These are phyloP conservation scores for Lathyrus oleraceus DNA, from an alignment of 306 rosid genomes.

Conservation along the genomic window DNA sequence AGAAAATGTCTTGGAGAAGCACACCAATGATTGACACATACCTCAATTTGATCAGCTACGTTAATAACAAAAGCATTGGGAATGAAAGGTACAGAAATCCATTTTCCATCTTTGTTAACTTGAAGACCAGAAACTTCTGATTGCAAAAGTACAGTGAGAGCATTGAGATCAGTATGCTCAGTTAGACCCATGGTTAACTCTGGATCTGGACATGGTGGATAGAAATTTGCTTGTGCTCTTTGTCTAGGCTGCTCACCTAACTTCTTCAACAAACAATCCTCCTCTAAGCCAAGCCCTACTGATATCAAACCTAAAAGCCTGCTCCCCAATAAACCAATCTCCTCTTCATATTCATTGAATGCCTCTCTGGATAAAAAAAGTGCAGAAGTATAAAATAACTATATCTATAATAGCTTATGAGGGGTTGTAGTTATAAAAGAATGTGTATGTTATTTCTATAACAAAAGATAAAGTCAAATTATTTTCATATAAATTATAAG, in stretches of 20 bases:
- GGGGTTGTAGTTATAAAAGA: too few species aligned
- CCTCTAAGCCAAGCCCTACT: slow-evolving; percentile 50
- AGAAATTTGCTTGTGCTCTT: slow-evolving; percentile 48
- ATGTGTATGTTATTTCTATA: too few species aligned
- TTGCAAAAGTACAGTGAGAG: slow-evolving; percentile 46
- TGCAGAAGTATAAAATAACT: not conserved
- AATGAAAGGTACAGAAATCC: slow-evolving; percentile 46
- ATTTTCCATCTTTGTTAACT: slow-evolving; percentile 53
- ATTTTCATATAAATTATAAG: too few species aligned
- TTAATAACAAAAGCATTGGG: slow-evolving; percentile 52
- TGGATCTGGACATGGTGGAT: slow-evolving; percentile 33
- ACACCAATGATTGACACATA: not conserved
- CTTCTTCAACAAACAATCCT: slow-evolving; percentile 34
- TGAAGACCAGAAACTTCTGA: slow-evolving; percentile 50
- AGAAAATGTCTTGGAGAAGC: too few species aligned
- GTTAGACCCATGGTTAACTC: slow-evolving; percentile 29
- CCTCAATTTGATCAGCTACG: slow-evolving; percentile 61
- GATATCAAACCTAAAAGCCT: slow-evolving; percentile 49
- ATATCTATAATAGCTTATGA: not conserved
- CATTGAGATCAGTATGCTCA: slow-evolving; percentile 42
- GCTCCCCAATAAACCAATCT: slow-evolving; percentile 39
- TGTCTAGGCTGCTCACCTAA: slow-evolving; percentile 42
- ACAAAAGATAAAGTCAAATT: too few species aligned
- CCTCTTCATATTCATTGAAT: slow-evolving; percentile 49
- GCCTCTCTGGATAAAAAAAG: slow-evolving; percentile 37